These are phyloP conservation scores for Entomortierella parvispora DNA, from an alignment of 192 early-diverging fungal species.

Conservation along the genomic window DNA sequence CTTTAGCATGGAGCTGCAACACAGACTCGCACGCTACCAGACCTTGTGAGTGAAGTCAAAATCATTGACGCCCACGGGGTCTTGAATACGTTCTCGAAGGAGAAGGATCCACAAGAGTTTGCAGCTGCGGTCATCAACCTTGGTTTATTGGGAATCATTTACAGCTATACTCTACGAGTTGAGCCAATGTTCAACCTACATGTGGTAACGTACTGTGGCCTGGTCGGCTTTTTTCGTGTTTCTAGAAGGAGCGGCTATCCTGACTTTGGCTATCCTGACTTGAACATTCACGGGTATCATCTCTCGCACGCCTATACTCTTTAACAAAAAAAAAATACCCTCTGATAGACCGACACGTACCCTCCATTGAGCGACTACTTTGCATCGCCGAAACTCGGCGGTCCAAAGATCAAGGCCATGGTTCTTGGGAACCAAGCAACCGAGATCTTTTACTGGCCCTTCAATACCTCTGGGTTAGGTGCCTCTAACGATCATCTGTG, in stretches of 20 bases:
- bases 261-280: too few relatives aligned
- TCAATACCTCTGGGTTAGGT: constrained; percentile 3
- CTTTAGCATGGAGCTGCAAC: constrained; percentile 40
- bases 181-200: constrained; percentile 42
- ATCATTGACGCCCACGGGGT: constrained; percentile 34
- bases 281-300: too few relatives aligned
- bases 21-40: constrained; percentile 19
- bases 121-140: constrained; percentile 28
- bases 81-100: constrained; percentile 20
- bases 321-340: not conserved
- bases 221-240: too few relatives aligned
- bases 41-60: constrained; percentile 21
- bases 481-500: constrained; percentile 22
- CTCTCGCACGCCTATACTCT: not conserved
- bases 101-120: constrained; percentile 25
- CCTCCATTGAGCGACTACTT: constrained; percentile 5
- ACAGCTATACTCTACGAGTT: constrained; percentile 31
- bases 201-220: too few relatives aligned
- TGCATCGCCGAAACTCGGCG: not conserved
- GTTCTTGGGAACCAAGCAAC: constrained; percentile 10
- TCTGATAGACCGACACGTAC: constrained; percentile 12
- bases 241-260: too few relatives aligned
- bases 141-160: constrained; percentile 47
- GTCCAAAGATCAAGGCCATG: constrained; percentile 13
- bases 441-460: constrained; percentile 52